These are phyloP conservation scores for Eucalyptus sideroxylon DNA, from an alignment of 345 rosid species.

Conservation along the genomic window DNA sequence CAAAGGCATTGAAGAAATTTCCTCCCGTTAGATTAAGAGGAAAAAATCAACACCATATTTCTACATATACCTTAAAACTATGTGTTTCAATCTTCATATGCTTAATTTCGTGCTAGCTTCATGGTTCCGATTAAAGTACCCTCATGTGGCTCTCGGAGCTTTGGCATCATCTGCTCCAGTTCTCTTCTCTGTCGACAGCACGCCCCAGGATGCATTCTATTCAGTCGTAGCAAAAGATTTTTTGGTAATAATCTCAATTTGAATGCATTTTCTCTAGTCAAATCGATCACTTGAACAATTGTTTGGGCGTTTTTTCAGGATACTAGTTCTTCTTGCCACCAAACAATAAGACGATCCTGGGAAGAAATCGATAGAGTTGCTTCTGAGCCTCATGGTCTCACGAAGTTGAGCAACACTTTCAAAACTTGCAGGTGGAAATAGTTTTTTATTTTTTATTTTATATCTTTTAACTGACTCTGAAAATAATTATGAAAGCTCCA, in stretches of 20 bases:
- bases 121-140: conserved; percentile 76
- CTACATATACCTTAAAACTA: background rate
- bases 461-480: background rate
- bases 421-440: background rate
- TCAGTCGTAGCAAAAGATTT: background rate
- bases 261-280: background rate
- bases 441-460: background rate
- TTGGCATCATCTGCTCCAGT: conserved; percentile 70
- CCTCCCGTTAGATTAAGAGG: background rate
- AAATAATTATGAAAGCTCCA: background rate
- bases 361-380: background rate
- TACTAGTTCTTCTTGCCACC: background rate
- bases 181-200: conserved; percentile 42
- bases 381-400: background rate
- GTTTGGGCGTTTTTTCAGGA: background rate
- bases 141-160: conserved; percentile 66
- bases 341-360: background rate
- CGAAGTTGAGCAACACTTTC: background rate
- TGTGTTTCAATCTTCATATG: background rate
- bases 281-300: background rate
- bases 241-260: background rate
- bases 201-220: background rate
- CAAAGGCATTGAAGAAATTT: background rate
- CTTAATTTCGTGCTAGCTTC: conserved; percentile 56
- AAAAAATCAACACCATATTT: background rate